Conservation (phyloP, 2,329 filamentous ascomycete genomes). For the Penicillium sp. region DNA sequence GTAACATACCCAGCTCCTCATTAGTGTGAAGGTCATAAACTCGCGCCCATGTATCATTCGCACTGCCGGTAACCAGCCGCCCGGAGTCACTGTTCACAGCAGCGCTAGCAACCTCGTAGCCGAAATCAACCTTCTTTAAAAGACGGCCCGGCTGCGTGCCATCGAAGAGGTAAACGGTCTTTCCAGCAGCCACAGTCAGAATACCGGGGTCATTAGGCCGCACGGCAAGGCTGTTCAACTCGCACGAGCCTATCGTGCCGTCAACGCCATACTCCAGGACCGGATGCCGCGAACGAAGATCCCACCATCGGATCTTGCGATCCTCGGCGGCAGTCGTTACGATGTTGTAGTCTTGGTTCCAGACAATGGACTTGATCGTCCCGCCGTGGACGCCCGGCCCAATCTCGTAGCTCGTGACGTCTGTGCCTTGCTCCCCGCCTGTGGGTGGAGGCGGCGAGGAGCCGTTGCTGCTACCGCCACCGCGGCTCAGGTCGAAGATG, state of each 20-base stretch:
- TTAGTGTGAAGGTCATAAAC: constrained; percentile 87
- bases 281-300: constrained; percentile 72
- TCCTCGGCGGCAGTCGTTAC: constrained; percentile 88
- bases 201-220: constrained; percentile 65
- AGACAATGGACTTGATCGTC: constrained; percentile 94
- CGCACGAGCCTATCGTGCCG: constrained; percentile 85
- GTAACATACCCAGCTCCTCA: constrained; percentile 64
- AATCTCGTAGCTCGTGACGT: constrained; percentile 75
- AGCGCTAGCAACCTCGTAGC: constrained; percentile 86
- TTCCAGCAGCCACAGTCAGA: constrained; percentile 88
- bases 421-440: constrained; percentile 29
- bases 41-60: constrained; percentile 92
- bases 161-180: constrained; percentile 89
- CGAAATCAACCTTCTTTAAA: constrained; percentile 76
- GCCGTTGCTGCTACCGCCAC: constrained; percentile 32
- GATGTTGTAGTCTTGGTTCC: constrained; percentile 84
- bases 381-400: constrained; percentile 78
- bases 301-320: constrained; percentile 92
- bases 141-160: constrained; percentile 65
- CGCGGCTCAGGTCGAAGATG: constrained; percentile 78
- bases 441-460: constrained; percentile 41
- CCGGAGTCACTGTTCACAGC: constrained; percentile 77
- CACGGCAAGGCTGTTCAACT: constrained; percentile 70
- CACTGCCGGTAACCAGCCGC: constrained; percentile 85
- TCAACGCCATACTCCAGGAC: constrained; percentile 77